phyloP scores from a whole-genome alignment of 495 filamentous ascomycete species.

The Achaetomiella virescens region DNA sequence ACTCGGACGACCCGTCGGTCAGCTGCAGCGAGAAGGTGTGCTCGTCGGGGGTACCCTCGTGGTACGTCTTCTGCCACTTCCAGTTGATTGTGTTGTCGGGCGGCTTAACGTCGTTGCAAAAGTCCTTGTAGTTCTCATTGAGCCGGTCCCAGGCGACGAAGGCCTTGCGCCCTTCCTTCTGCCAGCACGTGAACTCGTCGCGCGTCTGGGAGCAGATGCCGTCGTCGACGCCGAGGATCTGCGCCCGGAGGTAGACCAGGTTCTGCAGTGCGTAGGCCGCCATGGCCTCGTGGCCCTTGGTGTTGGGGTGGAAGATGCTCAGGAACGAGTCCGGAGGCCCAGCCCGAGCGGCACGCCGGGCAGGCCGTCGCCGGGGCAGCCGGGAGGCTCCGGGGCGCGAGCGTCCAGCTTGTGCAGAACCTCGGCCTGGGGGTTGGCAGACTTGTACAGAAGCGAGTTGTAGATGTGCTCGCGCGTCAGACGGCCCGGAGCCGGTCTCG shows the following conservation, averaged over 20 bases:
- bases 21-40: too few relatives aligned
- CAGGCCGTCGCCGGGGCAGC: background rate
- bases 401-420: background rate
- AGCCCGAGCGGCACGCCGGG: background rate
- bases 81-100: background rate
- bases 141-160: background rate
- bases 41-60: conserved; percentile 1
- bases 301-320: conserved; percentile 3
- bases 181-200: background rate
- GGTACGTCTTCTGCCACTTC: background rate
- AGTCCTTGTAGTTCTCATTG: background rate
- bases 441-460: background rate
- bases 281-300: background rate
- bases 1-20: too few relatives aligned
- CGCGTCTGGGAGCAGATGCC: background rate
- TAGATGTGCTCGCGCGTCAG: too few relatives aligned
- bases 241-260: background rate
- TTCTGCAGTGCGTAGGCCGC: background rate
- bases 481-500: too few relatives aligned
- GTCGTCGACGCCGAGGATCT: background rate
- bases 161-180: background rate
- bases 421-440: background rate
- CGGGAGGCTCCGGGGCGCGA: background rate
- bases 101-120: background rate
- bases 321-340: background rate